A percentile compares a stretch with the other conserved stretches of the same genome.
Evolutionary conservation across 345 rosid species (phyloP).

Genomic region (Conringia planisiliqua): DNA sequence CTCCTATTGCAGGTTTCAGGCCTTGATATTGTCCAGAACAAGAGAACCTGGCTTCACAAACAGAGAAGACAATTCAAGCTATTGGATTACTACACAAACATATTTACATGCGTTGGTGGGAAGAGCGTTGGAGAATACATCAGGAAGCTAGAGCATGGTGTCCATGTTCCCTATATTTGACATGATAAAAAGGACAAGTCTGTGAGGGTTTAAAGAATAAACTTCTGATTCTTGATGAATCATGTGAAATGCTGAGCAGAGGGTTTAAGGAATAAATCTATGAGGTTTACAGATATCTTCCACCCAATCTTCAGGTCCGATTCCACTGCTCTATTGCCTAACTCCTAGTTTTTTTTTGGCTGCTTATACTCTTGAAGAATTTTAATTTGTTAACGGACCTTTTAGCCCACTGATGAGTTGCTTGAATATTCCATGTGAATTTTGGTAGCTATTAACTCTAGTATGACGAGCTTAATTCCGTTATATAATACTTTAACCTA

Average conservation of each 20-base stretch:
- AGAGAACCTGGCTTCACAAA: conserved; percentile 92
- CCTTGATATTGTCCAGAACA: conserved; percentile 86
- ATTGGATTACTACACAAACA: conserved; percentile 68
- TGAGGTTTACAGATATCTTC: conserved; percentile 92
- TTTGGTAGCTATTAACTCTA: neutral
- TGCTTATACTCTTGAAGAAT: neutral
- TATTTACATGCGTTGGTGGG: conserved; percentile 88
- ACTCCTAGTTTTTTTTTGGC: neutral
- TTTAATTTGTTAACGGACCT: neutral
- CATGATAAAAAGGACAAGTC: conserved; percentile 95
- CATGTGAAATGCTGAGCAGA: conserved; percentile 99
- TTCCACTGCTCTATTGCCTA: neutral
- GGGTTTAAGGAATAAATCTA: conserved; percentile 98
- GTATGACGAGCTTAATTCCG: neutral
- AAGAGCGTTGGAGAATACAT: conserved; percentile 98
- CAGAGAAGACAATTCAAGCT: conserved; percentile 76
- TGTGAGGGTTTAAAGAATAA: conserved; percentile 75
- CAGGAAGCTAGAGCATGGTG: conserved; percentile 57
- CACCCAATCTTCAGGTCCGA: conserved; percentile 93
- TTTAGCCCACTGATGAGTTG: neutral
- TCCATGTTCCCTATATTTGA: conserved; percentile 78
- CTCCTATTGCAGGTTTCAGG: conserved; percentile 70
- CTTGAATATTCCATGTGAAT: neutral
- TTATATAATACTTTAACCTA: neutral
- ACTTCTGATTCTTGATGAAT: conserved; percentile 65